Evolutionary conservation across 1,284 basidiomycete species (phyloP), one percentile per base, ranked within the genome.

Genomic region (Malassezia sympodialis): DNA sequence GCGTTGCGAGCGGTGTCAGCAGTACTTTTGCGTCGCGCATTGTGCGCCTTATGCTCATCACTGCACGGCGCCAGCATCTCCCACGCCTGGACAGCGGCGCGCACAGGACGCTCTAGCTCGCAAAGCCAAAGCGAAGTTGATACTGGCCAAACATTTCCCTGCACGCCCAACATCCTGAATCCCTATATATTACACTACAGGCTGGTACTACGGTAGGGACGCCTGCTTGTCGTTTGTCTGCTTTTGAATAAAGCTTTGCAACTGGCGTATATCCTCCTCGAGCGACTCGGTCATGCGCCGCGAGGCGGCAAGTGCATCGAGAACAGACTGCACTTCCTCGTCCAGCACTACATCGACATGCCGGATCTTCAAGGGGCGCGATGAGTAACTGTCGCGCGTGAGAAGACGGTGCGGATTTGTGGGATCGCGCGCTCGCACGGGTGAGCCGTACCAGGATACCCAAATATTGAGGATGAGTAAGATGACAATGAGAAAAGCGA

Each of bases 241-340:
- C 8, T 26, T 23, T 4, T 51, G 35, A 17, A 56, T 51, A 3
- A 32, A 23, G 11, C 26, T 40, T 21, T 40, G 55, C 1, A 57
- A 37, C 27, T 28, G n/a, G 6, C 34, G 35, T 5, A 57, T 46
- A 8, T 57, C 55, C 11, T 14, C 11, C 24, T 57, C 55, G 15
- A 52, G 27, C 23, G 24, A 40, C 45, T 57, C 49, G 11, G 49
- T 48, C 4, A 57, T 28, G 11, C 44, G 55, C 10, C 59, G 58
- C 39, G 65, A 65, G 23, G 56, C 27, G 17, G 59, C 61, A 51
- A 66, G 28, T 53, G 63, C 53, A 55, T 62, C 32, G n/a, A 54
- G 15, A 42, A 58, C 17, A 39, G 51, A 3, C 30, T 37, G 19
- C 40, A 59, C 31, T 50, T 62, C 47, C 8, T 44, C 47, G 1